Evolutionary conservation across 139 green algal species (phyloP), one percentile per base, ranked within the genome.

Genomic region (Diplosphaera chodatii): DNA sequence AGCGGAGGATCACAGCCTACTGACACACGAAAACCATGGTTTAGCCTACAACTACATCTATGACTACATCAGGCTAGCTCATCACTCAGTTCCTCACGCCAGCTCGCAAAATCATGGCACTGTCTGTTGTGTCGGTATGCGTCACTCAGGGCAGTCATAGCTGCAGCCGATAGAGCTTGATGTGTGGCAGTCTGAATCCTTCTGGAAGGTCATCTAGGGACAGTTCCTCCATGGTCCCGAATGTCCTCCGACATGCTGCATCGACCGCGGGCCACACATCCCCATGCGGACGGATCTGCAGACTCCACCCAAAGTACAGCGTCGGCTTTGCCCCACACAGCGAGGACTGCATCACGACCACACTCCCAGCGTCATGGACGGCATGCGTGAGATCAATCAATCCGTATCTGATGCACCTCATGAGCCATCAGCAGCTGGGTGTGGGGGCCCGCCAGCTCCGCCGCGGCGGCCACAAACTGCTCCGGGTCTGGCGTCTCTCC

Each of bases 221-320:
- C 4, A 75, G 32, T 22, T 69, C 25, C 29, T 75, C 15, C 3
- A 75, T 40, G 32, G 15, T 31, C 1, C n/a, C 5, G 29, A 75
- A 75, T 23, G 67, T 68, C 16, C 29, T 3, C 13, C 48, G 48
- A 18, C 48, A 59, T 23, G 48, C 48, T 3, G 48, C 48, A n/a
- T 59, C 30, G 27, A 68, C 34, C 22, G 70, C 70, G 34, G 70
- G 56, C 41, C 25, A 28, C 34, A 68, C n/a, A 64, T 68, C 67
- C 4, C 33, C 55, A 15, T 68, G 13, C 37, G n/a, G 55, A 15
- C 67, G 55, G 15, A 40, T 34, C 28, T 66, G 30, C 1, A n/a
- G 34, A 15, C 33, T 16, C 27, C 29, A 30, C 73, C 81, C 81
- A 69, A 78, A 84, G 3, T n/a, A n/a, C n/a, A n/a, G n/a, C n/a